Base-by-base conservation (phyloP, 139 green algal species). In the Nannochloris sp. region DNA sequence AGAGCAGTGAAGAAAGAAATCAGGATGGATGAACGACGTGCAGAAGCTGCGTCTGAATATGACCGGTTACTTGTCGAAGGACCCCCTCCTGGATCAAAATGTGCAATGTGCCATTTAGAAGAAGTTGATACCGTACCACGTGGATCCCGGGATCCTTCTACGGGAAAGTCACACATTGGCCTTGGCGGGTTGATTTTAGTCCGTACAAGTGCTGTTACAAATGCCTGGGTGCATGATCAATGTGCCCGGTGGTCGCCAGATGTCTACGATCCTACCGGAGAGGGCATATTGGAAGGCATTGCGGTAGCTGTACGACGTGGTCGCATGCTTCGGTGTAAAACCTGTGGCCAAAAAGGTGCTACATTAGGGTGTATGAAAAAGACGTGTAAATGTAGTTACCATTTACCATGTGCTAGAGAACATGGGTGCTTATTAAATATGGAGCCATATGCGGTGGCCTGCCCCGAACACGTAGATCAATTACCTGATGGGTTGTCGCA, bases 331-430 rank as follows among this genome's bases (percentile, higher is more conserved):
- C 78, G 79, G 70, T 89, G 79, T 70, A 74, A 64, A 56, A 42
- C 56, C 33, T 86, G 80, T 36, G 47, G 48, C 12, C n/a, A 68
- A 33, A 81, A 76, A 27, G 88, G 88, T 24, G 88, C 86, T 47
- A 90, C 88, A 0, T 53, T 91, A 36, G 88, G 88, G 27, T 95
- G 88, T 73, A 72, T 83, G 42, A 64, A 85, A 34, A 55, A 65
- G 24, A 76, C 54, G 54, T 95, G 88, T 77, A 48, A 59, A 35
- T 55, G 38, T 30, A 80, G 54, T 66, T 92, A 84, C 76, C 88
- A 95, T 75, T 59, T 95, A 38, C 63, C 59, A 32, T 95, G 88
- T 57, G 84, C 86, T 1, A 68, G 76, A 23, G 53, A 61, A 8
- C 31, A 35, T 37, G 27, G 57, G 27, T 56, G 66, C 66, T n/a